Evolutionary conservation across 83 land plant species (phyloP), one percentile per base, ranked within the genome.

Genomic region (Picea abies): DNA sequence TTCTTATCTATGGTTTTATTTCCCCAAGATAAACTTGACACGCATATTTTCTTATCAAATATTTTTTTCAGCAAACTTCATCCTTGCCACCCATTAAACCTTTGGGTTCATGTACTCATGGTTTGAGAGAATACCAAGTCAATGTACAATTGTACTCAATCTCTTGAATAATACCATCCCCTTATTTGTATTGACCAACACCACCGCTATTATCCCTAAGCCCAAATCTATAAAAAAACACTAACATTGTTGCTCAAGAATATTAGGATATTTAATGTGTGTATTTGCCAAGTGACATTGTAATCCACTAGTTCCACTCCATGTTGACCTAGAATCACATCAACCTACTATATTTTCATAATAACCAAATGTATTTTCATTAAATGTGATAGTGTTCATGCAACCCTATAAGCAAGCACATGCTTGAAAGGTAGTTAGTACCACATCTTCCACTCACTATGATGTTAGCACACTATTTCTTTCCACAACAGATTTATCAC

Each of bases 341-440:
- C n/a, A n/a, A n/a, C n/a, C n/a, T 41, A 93, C 99, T 82, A 96
- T 98, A 11, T 98, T 98, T 80, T 98, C 98, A 84, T 98, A 96
- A 67, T 98, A 98, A 23, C 99, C 98, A 85, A 98, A 96, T 5
- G 94, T 92, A 19, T 86, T 81, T 62, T 98, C 98, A 14, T 98
- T 97, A 86, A 98, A 95, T 1, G 98, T 98, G 65, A 98, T 87
- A 83, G 96, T 29, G 78, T 98, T 98, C 99, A 98, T 98, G 83
- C 99, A 98, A 19, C 99, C 99, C 81, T 98, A 96, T 26, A 98
- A 96, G 79, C 97, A 98, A 47, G 99, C 98, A 84, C 99, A 98
- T 14, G 98, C 98, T 80, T 93, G 95, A 80, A 98, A 98, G 56
- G 99, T 98, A 61, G 96, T 89, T 1, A 98, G 83, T 10, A 98